Evolutionary conservation across 2,329 filamentous ascomycete genomes (phyloP).

Genomic region (Plenodomus biglobosus): DNA sequence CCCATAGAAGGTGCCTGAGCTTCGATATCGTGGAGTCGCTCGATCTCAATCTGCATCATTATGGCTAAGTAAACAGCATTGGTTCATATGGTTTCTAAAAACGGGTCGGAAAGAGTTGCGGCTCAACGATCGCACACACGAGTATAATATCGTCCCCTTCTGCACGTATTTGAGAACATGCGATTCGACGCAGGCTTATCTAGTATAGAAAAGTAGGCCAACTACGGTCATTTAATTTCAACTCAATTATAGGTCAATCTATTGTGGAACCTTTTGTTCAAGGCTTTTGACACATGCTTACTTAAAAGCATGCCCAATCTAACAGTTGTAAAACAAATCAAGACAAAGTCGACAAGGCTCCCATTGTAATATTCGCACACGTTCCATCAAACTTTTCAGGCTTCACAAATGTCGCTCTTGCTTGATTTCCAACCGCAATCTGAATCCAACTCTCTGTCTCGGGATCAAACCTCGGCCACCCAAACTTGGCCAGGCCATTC

Average conservation of each 20-base stretch:
- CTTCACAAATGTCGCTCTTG: slow-evolving; percentile 9
- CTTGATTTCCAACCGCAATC: slow-evolving; percentile 11
- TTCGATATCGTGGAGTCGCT: neutral
- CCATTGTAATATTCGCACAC: slow-evolving; percentile 7
- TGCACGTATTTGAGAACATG: no score
- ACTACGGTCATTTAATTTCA: no score
- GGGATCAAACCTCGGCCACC: slow-evolving; percentile 18
- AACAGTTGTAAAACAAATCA: neutral
- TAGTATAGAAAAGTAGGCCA: no score
- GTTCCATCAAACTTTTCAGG: slow-evolving; percentile 9
- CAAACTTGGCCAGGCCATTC: slow-evolving; percentile 12
- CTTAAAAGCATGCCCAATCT: no score
- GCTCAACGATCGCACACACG: slow-evolving; percentile 6
- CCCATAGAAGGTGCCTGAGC: slow-evolving; percentile 1
- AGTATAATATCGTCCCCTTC: no score
- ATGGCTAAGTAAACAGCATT: no score
- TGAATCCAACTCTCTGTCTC: slow-evolving; percentile 12
- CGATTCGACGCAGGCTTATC: no score
- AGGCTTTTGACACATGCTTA: no score
- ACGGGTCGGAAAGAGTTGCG: neutral
- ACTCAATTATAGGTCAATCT: no score
- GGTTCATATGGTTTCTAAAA: no score
- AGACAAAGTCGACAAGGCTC: slow-evolving; percentile 10
- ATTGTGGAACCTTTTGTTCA: no score
- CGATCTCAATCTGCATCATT: no score